A percentile compares a stretch with the other conserved stretches of the same genome.
These are phyloP conservation scores for Volvox africanus DNA, from an alignment of 139 green algal species.

Conservation along the genomic window DNA sequence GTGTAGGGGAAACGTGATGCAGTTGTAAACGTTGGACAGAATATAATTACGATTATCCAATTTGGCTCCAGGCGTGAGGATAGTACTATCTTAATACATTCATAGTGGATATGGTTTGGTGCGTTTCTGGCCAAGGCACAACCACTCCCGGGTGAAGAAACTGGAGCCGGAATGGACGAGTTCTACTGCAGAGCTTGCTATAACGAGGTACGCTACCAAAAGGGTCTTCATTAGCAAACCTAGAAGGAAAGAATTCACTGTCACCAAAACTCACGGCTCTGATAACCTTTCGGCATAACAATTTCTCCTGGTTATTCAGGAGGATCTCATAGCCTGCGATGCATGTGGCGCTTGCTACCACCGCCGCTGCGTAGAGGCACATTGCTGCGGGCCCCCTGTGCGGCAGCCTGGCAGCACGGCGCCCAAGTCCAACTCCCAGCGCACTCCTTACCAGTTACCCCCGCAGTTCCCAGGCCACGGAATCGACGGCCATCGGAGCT, in stretches of 20 bases:
- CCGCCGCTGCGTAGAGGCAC: neutral
- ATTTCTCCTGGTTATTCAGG: neutral
- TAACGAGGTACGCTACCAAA: neutral
- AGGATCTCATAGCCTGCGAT: neutral
- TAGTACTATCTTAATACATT: too few relatives aligned
- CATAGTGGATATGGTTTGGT: too few relatives aligned
- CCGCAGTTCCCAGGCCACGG: neutral
- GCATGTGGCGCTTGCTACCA: conserved; percentile 5
- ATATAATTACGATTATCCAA: too few relatives aligned
- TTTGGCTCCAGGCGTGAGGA: too few relatives aligned
- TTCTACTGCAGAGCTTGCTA: conserved; percentile 20
- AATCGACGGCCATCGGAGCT: neutral
- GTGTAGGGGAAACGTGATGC: too few relatives aligned
- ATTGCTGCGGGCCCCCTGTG: neutral
- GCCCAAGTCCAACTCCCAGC: neutral
- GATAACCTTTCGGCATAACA: neutral
- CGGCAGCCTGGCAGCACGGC: neutral
- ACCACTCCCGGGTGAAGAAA: too few relatives aligned
- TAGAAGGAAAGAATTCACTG: neutral
- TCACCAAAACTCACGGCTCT: neutral
- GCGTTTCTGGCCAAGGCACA: too few relatives aligned
- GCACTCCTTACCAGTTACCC: neutral
- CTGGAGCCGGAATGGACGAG: neutral
- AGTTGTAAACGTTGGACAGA: too few relatives aligned
- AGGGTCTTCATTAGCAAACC: neutral